These are phyloP conservation scores for Colletotrichum sp. DNA, from an alignment of 2,329 filamentous ascomycete genomes.

Conservation along the genomic window DNA sequence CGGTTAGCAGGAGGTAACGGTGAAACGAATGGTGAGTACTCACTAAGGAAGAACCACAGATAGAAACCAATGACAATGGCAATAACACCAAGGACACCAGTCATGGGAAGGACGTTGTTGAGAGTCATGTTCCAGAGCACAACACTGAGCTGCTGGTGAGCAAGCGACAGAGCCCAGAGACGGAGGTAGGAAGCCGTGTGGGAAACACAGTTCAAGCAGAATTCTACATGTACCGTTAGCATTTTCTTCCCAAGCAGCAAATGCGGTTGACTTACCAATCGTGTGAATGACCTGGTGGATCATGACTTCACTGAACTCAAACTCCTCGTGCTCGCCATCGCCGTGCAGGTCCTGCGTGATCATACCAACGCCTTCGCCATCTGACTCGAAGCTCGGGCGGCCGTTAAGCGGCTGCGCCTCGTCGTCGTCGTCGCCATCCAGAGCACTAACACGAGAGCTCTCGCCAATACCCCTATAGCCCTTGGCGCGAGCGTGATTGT, in stretches of 20 bases:
- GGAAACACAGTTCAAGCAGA: constrained; percentile 98
- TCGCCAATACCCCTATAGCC: constrained; percentile 96
- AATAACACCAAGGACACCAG: constrained; percentile 73
- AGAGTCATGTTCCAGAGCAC: constrained; percentile 98
- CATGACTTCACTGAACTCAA: constrained; percentile 97
- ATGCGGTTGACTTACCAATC: constrained; percentile 71
- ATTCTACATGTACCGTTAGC: constrained; percentile 66
- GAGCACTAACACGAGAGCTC: constrained; percentile 82
- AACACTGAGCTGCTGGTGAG: constrained; percentile 95
- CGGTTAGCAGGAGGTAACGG: background rate
- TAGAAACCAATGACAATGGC: constrained; percentile 84
- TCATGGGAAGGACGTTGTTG: constrained; percentile 72
- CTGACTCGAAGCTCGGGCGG: constrained; percentile 58
- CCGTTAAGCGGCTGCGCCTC: constrained; percentile 70
- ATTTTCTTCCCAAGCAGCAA: background rate
- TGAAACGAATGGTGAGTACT: constrained; percentile 20
- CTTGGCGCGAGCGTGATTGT: constrained; percentile 85
- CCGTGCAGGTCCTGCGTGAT: constrained; percentile 82
- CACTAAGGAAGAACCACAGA: constrained; percentile 86
- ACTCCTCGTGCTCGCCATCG: constrained; percentile 88
- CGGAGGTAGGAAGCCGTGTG: constrained; percentile 98
- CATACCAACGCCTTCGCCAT: constrained; percentile 84
- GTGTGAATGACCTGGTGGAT: constrained; percentile 99
- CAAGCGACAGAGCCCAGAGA: constrained; percentile 96
- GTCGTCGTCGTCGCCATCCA: constrained; percentile 86